phyloP scores from a whole-genome alignment of 805 yeast species.

The Kodamaea restingae region DNA sequence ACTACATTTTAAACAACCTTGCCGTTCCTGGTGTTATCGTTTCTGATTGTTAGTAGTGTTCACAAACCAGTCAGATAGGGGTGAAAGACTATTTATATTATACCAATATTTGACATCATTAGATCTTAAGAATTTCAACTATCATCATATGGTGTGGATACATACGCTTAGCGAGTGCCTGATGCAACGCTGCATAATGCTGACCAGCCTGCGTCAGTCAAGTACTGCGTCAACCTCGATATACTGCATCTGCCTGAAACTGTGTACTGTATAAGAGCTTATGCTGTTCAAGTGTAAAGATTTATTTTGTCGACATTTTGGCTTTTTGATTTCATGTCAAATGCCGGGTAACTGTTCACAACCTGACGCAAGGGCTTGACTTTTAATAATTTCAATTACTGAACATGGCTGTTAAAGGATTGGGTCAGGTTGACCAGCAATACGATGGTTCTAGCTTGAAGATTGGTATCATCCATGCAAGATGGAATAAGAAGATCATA shows the following conservation, averaged over 20 bases:
- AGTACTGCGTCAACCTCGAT: no score
- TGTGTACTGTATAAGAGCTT: no score
- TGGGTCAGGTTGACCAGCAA: slow-evolving; percentile 65
- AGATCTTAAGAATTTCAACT: slow-evolving; percentile 9
- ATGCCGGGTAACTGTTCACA: slow-evolving; percentile 2
- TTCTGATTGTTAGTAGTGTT: slow-evolving; percentile 3
- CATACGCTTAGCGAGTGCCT: background rate
- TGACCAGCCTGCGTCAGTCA: no score
- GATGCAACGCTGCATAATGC: no score
- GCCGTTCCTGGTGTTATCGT: no score
- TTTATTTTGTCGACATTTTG: background rate
- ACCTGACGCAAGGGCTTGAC: background rate
- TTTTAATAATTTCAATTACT: background rate
- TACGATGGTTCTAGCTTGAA: slow-evolving; percentile 68
- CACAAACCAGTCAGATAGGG: slow-evolving; percentile 69
- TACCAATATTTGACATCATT: slow-evolving; percentile 8
- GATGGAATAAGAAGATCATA: slow-evolving; percentile 85
- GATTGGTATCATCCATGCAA: slow-evolving; percentile 88
- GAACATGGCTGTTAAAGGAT: slow-evolving; percentile 74
- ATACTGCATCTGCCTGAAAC: no score
- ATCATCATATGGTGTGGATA: slow-evolving; percentile 8
- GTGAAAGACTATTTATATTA: slow-evolving; percentile 66
- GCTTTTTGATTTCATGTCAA: background rate
- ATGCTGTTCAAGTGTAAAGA: background rate
- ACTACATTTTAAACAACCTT: no score